Evolutionary conservation across 2,329 filamentous ascomycete genomes (phyloP), one percentile per base, ranked within the genome.

Genomic region (Colletotrichum gigasporum): DNA sequence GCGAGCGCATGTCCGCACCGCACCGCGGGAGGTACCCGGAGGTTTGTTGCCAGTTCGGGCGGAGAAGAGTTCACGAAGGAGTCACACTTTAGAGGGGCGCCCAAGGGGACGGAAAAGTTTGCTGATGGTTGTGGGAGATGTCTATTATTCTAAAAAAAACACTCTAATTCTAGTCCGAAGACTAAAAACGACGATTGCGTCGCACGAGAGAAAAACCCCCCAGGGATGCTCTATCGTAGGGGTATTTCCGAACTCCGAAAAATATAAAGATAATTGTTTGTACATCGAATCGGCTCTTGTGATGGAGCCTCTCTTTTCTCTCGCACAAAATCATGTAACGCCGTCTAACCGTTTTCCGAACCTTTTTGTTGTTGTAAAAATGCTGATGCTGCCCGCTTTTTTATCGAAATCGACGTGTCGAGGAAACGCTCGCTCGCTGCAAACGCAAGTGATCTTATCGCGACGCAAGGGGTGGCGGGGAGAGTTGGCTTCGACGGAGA

Each of bases 301-400:
- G 16, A 55, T 26, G 18, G 28, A 22, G n/a, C 12, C 8, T 0
- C 41, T 37, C 32, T 6, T 39, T 12, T 26, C 32, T 41, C 5
- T 60, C 26, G 30, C 44, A 22, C 20, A 16, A 37, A 50, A 28
- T 45, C 10, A 54, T 30, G 34, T 50, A 65, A 65, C 62, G 62
- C 62, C 62, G 42, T 55, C 58, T 53, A 55, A 51, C 42, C 26
- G 20, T 61, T 64, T 65, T 47, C 32, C 42, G 41, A 26, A 37
- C 34, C 56, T 11, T n/a, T 61, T 48, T 45, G 10, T 18, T 55
- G 41, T 14, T 55, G 14, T 47, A 20, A 28, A 39, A 37, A 5
- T 32, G 14, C 42, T 54, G 20, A 64, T 62, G 62, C 62, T 37
- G 48, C 56, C 57, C 62, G 62, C 56, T 62, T 47, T 45, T 57